phyloP scores from a whole-genome alignment of 257 asterid genomes.

The Ocimum tenuiflorum region DNA sequence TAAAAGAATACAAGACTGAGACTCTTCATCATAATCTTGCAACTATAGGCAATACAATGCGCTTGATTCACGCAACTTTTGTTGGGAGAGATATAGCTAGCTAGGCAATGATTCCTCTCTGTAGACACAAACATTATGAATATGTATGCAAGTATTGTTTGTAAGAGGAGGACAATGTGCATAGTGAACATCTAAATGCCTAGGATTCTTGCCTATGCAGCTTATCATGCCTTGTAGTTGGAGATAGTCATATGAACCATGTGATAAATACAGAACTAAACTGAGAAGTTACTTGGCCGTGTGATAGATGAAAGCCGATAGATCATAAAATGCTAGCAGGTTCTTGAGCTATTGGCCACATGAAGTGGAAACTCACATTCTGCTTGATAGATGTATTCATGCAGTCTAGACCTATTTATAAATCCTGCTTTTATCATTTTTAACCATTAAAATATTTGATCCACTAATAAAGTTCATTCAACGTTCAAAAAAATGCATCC shows the following conservation, averaged over 20 bases:
- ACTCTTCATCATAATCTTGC: constrained; percentile 34
- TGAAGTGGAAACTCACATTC: constrained; percentile 19
- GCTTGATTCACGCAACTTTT: constrained; percentile 27
- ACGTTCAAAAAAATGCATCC: constrained; percentile 10
- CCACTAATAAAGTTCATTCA: constrained; percentile 22
- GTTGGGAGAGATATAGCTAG: constrained; percentile 16
- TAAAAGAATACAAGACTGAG: constrained; percentile 26
- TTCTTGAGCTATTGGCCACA: constrained; percentile 7
- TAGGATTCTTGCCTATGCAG: constrained; percentile 15
- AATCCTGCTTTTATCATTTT: not conserved
- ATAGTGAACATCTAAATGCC: not conserved
- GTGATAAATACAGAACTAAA: not conserved
- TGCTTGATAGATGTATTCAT: constrained; percentile 25
- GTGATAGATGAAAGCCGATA: not conserved
- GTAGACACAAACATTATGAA: constrained; percentile 4
- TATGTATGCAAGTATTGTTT: constrained; percentile 6
- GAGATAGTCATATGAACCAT: no score
- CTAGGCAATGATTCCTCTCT: constrained; percentile 32
- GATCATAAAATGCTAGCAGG: not conserved
- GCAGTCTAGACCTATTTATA: constrained; percentile 20
- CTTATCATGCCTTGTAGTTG: no score
- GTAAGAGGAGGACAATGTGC: not conserved
- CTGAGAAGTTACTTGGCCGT: not conserved
- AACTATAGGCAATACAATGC: constrained; percentile 12
- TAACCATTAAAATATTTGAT: constrained; percentile 13